These are phyloP conservation scores for Diaporthe aspalathi DNA, from an alignment of 2,329 filamentous ascomycete genomes.

Conservation along the genomic window DNA sequence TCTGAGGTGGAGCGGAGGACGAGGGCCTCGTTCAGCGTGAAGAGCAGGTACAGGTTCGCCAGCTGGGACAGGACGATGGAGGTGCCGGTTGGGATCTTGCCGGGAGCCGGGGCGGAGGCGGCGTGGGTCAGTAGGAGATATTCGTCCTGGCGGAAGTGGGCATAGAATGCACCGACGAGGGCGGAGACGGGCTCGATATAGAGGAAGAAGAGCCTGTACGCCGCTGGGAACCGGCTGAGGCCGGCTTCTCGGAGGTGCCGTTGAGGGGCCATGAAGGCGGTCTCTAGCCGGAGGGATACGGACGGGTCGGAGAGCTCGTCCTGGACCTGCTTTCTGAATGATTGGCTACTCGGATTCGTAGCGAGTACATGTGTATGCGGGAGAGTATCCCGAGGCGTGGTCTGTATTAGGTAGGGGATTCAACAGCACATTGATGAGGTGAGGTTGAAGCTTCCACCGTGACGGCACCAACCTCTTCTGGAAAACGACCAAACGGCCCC, in stretches of 20 bases:
- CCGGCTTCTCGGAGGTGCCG: conserved; percentile 42
- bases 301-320: not conserved
- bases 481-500: not conserved
- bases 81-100: conserved; percentile 66
- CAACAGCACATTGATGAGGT: not conserved
- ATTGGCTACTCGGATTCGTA: not conserved
- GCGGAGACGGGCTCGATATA: conserved; percentile 73
- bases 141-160: conserved; percentile 59
- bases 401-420: not conserved
- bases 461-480: not conserved
- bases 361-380: too few species aligned
- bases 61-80: conserved; percentile 79
- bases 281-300: not conserved
- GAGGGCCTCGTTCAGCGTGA: conserved; percentile 81
- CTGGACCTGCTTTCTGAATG: not conserved
- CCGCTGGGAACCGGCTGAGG: conserved; percentile 62
- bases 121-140: conserved; percentile 76
- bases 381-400: too few species aligned
- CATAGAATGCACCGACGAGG: conserved; percentile 63
- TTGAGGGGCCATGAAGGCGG: conserved; percentile 26
- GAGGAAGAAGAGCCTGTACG: conserved; percentile 81
- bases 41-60: conserved; percentile 81
- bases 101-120: conserved; percentile 57
- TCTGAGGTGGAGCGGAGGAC: conserved; percentile 78
- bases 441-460: conserved; percentile 18